Conservation (phyloP, 2,329 filamentous ascomycete genomes). For the Thielaviopsis euricoi region DNA sequence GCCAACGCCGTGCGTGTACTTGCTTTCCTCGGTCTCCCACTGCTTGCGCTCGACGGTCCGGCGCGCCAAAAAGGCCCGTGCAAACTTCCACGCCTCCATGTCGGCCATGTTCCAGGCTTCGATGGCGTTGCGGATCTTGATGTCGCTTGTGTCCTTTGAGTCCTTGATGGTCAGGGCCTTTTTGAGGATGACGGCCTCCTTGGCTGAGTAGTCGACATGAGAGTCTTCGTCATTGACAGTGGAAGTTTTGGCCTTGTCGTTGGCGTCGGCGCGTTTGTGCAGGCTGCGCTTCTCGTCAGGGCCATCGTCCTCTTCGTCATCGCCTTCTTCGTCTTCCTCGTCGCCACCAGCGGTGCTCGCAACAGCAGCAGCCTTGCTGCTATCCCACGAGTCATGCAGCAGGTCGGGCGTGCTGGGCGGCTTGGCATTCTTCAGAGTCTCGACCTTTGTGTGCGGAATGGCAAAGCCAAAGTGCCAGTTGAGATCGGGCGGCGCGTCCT, state of each 20-base stretch:
- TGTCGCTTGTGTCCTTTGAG: constrained; percentile 26
- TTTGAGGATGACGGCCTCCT: constrained; percentile 36
- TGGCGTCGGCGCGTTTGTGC: constrained; percentile 16
- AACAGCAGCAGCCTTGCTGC: neutral
- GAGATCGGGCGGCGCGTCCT: constrained; percentile 48
- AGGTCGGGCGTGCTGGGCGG: constrained; percentile 25
- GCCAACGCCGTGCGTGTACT: constrained; percentile 46
- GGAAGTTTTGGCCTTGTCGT: constrained; percentile 29
- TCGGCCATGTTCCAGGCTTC: constrained; percentile 56
- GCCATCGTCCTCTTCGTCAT: constrained; percentile 20
- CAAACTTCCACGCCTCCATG: constrained; percentile 63
- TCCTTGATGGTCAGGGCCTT: constrained; percentile 32
- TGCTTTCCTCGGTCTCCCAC: constrained; percentile 56
- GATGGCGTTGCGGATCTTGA: constrained; percentile 34
- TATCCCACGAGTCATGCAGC: constrained; percentile 18
- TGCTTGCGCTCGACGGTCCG: constrained; percentile 42
- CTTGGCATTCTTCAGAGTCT: constrained; percentile 9
- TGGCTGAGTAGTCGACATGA: neutral
- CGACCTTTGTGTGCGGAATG: constrained; percentile 37
- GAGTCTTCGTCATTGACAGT: constrained; percentile 25
- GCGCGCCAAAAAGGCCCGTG: constrained; percentile 49
- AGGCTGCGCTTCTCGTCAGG: constrained; percentile 27
- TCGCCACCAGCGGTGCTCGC: constrained; percentile 9
- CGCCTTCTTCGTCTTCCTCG: constrained; percentile 17
- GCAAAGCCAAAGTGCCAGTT: constrained; percentile 84